phyloP scores from a whole-genome alignment of 2,329 filamentous ascomycete genomes.

The Emericellopsis cladophorae region DNA sequence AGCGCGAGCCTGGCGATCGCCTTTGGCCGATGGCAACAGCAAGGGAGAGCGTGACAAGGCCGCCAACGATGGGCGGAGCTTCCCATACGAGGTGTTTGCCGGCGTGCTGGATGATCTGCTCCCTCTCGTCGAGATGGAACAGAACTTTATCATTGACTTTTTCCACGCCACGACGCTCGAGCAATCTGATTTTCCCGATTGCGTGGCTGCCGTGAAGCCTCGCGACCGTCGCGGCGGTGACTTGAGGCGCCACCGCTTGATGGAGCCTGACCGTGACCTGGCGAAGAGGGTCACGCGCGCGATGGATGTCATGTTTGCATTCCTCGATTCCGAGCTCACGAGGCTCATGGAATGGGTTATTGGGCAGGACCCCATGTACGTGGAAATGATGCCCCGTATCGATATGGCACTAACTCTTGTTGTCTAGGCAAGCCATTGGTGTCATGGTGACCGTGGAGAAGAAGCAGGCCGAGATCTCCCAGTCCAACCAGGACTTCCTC shows the following conservation, averaged over 20 bases:
- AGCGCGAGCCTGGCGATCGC: slow-evolving; percentile 58
- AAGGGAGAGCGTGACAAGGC: slow-evolving; percentile 39
- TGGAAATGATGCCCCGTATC: slow-evolving; percentile 8
- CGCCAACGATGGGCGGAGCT: slow-evolving; percentile 48
- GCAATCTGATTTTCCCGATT: slow-evolving; percentile 71
- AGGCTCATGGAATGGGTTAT: slow-evolving; percentile 75
- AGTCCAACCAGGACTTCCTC: slow-evolving; percentile 88
- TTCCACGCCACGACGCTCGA: slow-evolving; percentile 88
- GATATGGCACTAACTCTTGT: too few species aligned
- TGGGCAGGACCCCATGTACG: slow-evolving; percentile 68
- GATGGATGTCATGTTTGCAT: slow-evolving; percentile 81
- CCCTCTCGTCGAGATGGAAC: slow-evolving; percentile 78
- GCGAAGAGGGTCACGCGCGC: slow-evolving; percentile 74
- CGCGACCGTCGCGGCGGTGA: slow-evolving; percentile 60
- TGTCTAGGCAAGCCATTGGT: slow-evolving; percentile 69
- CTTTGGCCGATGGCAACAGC: slow-evolving; percentile 45
- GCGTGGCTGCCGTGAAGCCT: slow-evolving; percentile 53
- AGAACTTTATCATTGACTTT: slow-evolving; percentile 95
- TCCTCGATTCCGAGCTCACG: slow-evolving; percentile 68
- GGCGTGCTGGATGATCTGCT: slow-evolving; percentile 71
- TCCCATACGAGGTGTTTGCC: slow-evolving; percentile 71
- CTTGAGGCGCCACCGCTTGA: slow-evolving; percentile 59
- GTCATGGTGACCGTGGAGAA: slow-evolving; percentile 71
- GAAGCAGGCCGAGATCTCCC: slow-evolving; percentile 65
- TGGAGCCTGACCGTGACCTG: slow-evolving; percentile 79